Conservation (phyloP, 2,329 filamentous ascomycete species). For the Cytospora mali region DNA sequence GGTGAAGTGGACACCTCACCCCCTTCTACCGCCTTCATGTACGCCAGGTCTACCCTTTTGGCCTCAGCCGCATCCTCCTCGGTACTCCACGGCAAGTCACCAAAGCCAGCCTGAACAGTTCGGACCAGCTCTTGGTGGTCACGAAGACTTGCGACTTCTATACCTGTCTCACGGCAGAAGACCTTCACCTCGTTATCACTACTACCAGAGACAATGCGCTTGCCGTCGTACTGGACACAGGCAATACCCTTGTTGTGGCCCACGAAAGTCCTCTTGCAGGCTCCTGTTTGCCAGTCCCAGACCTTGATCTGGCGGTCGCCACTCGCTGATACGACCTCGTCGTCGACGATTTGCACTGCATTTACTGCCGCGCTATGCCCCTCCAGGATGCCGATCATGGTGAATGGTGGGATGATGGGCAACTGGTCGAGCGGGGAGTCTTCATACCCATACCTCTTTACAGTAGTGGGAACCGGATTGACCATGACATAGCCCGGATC, state of each 20-base stretch:
- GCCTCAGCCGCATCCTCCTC: constrained; percentile 76
- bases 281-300: constrained; percentile 85
- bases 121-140: constrained; percentile 85
- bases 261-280: constrained; percentile 74
- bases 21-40: constrained; percentile 62
- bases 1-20: constrained; percentile 48
- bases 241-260: constrained; percentile 96
- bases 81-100: constrained; percentile 79
- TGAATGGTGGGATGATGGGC: constrained; percentile 65
- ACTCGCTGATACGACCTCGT: constrained; percentile 91
- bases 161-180: constrained; percentile 82
- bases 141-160: constrained; percentile 85
- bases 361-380: constrained; percentile 94
- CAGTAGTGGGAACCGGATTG: constrained; percentile 54
- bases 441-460: constrained; percentile 60
- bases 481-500: constrained; percentile 58
- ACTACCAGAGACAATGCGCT: constrained; percentile 91
- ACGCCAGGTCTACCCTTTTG: constrained; percentile 70
- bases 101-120: constrained; percentile 93
- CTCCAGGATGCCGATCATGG: constrained; percentile 75
- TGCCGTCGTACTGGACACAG: constrained; percentile 94
- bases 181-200: constrained; percentile 96
- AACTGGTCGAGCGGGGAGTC: constrained; percentile 49
- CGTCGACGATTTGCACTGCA: constrained; percentile 84
- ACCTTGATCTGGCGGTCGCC: constrained; percentile 93